Conservation (phyloP, 2,329 filamentous ascomycete genomes). For the Epichloe sylvatica region DNA sequence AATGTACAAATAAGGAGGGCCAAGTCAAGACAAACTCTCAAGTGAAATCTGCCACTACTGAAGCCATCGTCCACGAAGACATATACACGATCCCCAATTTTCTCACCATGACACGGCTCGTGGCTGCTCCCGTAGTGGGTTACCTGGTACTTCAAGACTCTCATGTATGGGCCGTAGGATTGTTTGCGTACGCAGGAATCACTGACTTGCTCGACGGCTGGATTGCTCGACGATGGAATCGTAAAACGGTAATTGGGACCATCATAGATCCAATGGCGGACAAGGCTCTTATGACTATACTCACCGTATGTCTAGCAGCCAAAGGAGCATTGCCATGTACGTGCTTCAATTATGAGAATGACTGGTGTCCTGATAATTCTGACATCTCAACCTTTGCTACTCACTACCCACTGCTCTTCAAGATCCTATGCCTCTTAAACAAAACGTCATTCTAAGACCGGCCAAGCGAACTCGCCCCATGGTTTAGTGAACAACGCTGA, state of each 20-base stretch:
- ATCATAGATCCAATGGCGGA: constrained; percentile 96
- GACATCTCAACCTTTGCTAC: background rate
- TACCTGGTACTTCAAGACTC: constrained; percentile 79
- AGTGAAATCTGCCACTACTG: background rate
- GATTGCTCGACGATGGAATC: constrained; percentile 76
- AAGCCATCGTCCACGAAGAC: constrained; percentile 51
- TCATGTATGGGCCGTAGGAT: constrained; percentile 60
- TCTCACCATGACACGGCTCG: constrained; percentile 72
- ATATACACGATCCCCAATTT: constrained; percentile 96
- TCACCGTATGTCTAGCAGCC: constrained; percentile 71
- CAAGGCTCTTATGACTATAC: constrained; percentile 86
- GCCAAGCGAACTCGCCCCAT: background rate
- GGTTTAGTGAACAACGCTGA: background rate
- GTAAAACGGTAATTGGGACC: constrained; percentile 86
- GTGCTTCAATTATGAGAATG: constrained; percentile 15
- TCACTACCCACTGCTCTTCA: background rate
- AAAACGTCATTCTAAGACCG: background rate
- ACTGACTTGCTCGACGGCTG: constrained; percentile 90
- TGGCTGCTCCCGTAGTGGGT: constrained; percentile 71
- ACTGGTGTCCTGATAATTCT: background rate
- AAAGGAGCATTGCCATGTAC: constrained; percentile 69
- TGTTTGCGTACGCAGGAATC: constrained; percentile 87
- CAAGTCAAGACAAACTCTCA: background rate
- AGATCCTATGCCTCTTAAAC: background rate
- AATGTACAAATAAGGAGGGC: background rate